Evolutionary conservation across 305 asterid species (phyloP).

Genomic region (Fraxinus ornus): DNA sequence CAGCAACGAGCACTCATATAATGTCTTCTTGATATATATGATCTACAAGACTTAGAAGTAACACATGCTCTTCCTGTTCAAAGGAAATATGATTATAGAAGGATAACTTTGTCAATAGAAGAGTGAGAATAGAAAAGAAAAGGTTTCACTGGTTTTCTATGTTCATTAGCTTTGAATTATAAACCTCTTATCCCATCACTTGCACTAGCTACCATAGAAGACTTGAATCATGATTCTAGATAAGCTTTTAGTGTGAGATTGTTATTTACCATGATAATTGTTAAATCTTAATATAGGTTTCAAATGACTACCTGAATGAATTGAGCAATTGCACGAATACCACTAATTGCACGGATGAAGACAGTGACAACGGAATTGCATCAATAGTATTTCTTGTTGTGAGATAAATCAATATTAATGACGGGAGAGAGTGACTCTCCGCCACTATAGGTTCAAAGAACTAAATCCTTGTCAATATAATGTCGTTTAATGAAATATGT

Average conservation of each 20-base stretch:
- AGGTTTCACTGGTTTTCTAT: background rate
- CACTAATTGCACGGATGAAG: background rate
- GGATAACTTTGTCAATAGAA: conserved; percentile 5
- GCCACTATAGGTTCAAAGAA: background rate
- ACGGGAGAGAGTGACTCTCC: background rate
- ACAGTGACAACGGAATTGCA: background rate
- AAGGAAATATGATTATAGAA: background rate
- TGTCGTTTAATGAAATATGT: background rate
- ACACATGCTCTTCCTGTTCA: background rate
- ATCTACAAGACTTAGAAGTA: background rate
- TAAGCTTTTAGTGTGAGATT: background rate
- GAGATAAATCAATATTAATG: background rate
- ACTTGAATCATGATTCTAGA: background rate
- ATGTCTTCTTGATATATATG: background rate
- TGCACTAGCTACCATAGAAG: background rate
- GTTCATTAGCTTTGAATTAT: background rate
- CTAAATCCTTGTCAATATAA: background rate
- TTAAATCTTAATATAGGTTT: background rate
- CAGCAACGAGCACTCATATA: background rate
- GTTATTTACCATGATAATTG: background rate
- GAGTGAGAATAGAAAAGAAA: background rate
- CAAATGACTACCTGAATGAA: background rate
- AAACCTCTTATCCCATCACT: background rate
- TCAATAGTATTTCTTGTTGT: background rate
- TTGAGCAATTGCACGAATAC: background rate